Evolutionary conservation across 352 stramenopile species (phyloP), one percentile per base, ranked within the genome.

Genomic region (Plasmopara muralis): DNA sequence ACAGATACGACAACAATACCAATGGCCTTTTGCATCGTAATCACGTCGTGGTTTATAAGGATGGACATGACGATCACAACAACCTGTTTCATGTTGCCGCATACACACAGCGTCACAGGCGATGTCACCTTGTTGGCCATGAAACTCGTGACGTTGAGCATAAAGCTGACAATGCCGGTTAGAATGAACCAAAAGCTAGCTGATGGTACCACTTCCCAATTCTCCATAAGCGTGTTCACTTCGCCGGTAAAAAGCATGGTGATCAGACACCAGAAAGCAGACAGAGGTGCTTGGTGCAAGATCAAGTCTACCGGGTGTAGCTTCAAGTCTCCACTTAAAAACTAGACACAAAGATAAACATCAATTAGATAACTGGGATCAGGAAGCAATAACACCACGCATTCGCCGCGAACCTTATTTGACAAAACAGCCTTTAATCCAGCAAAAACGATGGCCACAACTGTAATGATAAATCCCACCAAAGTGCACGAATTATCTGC

Each of bases 51-150:
- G 60, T 87, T 85, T 55, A 90, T 85, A 39, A 82, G 16, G 47
- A 87, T 87, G 43, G 79, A 90, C 71, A 89, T 74, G 42, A 74
- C 66, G 58, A 89, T 89, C 47, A 92, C 83, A 25, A 87, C 68
- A 46, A 94, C 85, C 77, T 98, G 92, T 70, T 98, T 98, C 53
- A 97, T 83, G 72, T 98, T 97, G 50, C 82, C 88, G 48, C 89
- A 92, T 38, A 98, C 95, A 49, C 79, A 96, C 13, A 98, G 65
- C 53, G 91, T 98, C 50, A 98, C 72, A n/a, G 93, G 83, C 18
- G 86, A 97, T 30, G 93, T 97, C 31, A 97, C 74, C 53, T 97
- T 97, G 70, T 97, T 98, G 38, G 93, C 87, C 62, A 95, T 90
- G 55, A 98, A 94, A 55, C 86, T 97, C 45, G 75, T 95, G 54